Percentiles rank a stretch among this genome's conserved stretches.
These are phyloP conservation scores for Trichoderma harzianum DNA, from an alignment of 2,329 filamentous ascomycete species.

Conservation along the genomic window DNA sequence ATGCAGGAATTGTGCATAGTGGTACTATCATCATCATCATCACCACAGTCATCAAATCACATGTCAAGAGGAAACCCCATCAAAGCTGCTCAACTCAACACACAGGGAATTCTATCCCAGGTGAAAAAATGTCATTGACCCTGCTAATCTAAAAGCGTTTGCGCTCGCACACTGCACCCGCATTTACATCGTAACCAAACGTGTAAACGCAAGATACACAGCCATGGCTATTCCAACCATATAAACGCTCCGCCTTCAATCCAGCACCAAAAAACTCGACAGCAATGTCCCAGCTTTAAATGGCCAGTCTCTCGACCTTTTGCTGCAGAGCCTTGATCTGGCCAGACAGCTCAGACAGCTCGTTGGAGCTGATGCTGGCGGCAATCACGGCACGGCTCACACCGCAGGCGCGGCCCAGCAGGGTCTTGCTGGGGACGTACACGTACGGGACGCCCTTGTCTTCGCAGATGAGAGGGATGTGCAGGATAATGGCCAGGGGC, in stretches of 20 bases:
- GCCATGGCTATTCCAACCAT: neutral
- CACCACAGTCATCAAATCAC: neutral
- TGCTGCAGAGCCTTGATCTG: conserved; percentile 89
- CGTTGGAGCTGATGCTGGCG: conserved; percentile 85
- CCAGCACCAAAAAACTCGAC: neutral
- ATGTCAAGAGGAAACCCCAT: neutral
- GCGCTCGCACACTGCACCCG: neutral
- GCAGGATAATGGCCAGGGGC: conserved; percentile 82
- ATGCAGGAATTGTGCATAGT: neutral
- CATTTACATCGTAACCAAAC: neutral
- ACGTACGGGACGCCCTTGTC: conserved; percentile 68
- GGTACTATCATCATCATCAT: neutral
- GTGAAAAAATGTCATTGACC: conserved; percentile 13
- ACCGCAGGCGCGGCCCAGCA: conserved; percentile 84
- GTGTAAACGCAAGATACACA: neutral
- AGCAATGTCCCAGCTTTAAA: conserved; percentile 52
- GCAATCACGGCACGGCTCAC: conserved; percentile 86
- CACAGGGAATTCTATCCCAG: neutral
- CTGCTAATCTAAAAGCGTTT: neutral
- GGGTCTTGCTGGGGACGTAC: conserved; percentile 74
- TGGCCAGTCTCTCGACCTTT: conserved; percentile 93
- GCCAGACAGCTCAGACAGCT: conserved; percentile 78
- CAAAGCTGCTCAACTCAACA: neutral
- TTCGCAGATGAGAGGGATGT: conserved; percentile 84
- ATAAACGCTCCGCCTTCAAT: neutral